phyloP scores from a whole-genome alignment of 2,329 filamentous ascomycete species.

The Apiospora saccharicola region DNA sequence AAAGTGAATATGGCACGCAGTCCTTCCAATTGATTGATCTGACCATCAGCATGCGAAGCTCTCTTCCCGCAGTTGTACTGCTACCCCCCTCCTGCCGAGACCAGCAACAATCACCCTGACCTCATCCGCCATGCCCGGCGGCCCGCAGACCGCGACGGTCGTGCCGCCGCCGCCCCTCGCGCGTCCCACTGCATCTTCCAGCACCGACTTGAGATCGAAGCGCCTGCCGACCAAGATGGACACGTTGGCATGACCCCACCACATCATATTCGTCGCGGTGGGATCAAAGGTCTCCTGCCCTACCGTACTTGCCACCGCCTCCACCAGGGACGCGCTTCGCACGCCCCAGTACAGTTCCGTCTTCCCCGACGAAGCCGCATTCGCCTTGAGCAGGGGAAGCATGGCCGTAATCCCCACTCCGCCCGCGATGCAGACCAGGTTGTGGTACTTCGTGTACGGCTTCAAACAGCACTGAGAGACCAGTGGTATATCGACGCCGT shows the following conservation, averaged over 20 bases:
- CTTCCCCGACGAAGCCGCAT: not conserved
- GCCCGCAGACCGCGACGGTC: not conserved
- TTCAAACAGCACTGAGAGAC: conserved; percentile 38
- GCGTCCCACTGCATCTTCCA: not conserved
- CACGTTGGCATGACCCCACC: not conserved
- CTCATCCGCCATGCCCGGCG: not conserved
- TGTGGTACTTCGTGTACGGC: conserved; percentile 11
- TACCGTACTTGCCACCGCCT: not conserved
- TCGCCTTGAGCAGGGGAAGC: conserved; percentile 36
- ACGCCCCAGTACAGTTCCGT: not conserved
- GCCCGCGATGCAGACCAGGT: conserved; percentile 52
- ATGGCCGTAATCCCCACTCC: conserved; percentile 57
- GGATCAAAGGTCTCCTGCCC: not conserved
- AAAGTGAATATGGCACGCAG: no score
- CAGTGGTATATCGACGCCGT: not conserved
- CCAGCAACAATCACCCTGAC: not conserved
- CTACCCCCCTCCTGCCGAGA: not conserved
- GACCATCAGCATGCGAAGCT: not conserved
- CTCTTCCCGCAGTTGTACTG: not conserved
- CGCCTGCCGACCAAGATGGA: not conserved
- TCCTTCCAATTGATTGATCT: no score
- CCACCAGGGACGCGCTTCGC: not conserved
- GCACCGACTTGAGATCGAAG: not conserved
- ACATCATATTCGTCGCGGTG: not conserved
- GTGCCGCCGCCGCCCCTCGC: not conserved